Base-by-base conservation (phyloP, 2,329 filamentous ascomycete species). In the Colletotrichum incanum region DNA sequence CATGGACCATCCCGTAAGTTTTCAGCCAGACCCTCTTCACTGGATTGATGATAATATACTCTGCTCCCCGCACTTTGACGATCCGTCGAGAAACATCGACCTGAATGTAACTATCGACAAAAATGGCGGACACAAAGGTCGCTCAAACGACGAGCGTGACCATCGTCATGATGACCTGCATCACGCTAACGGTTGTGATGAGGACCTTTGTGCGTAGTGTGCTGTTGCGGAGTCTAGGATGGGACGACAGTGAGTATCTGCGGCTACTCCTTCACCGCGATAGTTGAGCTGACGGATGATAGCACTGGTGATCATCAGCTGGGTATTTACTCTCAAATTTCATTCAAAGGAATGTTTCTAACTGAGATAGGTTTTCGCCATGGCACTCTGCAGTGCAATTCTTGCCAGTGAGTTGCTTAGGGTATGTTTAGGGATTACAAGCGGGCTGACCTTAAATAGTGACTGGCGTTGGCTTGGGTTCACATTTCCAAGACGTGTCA, bases 361-460 rank as follows among this genome's bases (percentile, higher is more conserved):
- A 71, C 54, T 37, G 26, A 26, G 5, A 39, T 12, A 74, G 73
- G 37, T 73, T n/a, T 54, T 73, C 2, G 50, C 71, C 60, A 74
- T 74, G 69, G 62, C 63, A n/a, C 64, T 74, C 23, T 74, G 73
- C 73, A 65, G 71, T 63, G 41, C 62, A 47, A 63, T 74, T 26
- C 49, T 74, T 54, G 62, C 54, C 66, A 74, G 73, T 73, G 34
- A 61, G 71, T 52, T 18, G 34, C 37, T 8, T n/a, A 18, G 12
- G 3, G 16, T 31, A 16, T 16, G 14, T n/a, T 18, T 43, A 5
- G 5, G 20, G 26, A 11, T 8, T 41, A 3, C 3, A 34, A 9
- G 9, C 18, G 6, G 20, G 28, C 62, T 73, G 26, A 74, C 23
- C 23, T 28, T 14, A 2, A 18, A 28, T n/a, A 74, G 73, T 74